Evolutionary conservation across 1,284 basidiomycete genomes (phyloP).

Genomic region (Tylopilus sp.): DNA sequence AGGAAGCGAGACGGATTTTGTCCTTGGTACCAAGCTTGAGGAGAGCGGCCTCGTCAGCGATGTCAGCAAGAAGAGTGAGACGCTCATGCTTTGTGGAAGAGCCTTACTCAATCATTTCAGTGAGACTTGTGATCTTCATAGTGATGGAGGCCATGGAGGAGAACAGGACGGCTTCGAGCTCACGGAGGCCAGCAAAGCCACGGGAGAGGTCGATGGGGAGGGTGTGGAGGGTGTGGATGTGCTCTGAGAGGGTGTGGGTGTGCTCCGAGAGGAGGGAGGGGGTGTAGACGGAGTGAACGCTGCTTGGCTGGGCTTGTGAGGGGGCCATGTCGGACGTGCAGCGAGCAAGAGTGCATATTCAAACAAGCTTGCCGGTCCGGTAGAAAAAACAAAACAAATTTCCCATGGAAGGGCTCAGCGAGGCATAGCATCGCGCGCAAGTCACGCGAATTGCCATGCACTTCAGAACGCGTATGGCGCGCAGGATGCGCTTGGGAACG

Average conservation of each 20-base stretch:
- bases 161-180: constrained; percentile 97
- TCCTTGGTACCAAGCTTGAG: constrained; percentile 98
- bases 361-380: constrained; percentile 49
- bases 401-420: constrained; percentile 56
- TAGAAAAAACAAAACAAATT: no score
- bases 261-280: constrained; percentile 76
- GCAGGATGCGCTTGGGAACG: constrained; percentile 69
- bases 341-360: no score
- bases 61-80: constrained; percentile 89
- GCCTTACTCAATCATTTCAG: constrained; percentile 81
- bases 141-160: constrained; percentile 87
- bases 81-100: constrained; percentile 79
- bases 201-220: constrained; percentile 95
- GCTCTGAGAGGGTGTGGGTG: no score
- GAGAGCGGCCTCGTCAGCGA: constrained; percentile 92
- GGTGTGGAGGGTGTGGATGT: constrained; percentile 93
- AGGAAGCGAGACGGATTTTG: constrained; percentile 94
- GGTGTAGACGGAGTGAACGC: constrained; percentile 63
- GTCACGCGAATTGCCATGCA: constrained; percentile 77
- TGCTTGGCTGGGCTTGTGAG: constrained; percentile 42
- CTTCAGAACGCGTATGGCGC: constrained; percentile 72
- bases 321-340: constrained; percentile 39
- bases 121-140: constrained; percentile 80
- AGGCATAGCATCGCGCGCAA: constrained; percentile 72
- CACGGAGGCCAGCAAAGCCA: constrained; percentile 94